A percentile compares a stretch with the other conserved stretches of the same genome.
phyloP scores from a whole-genome alignment of 1,139 yeast species.

The Hyphopichia fennica region DNA sequence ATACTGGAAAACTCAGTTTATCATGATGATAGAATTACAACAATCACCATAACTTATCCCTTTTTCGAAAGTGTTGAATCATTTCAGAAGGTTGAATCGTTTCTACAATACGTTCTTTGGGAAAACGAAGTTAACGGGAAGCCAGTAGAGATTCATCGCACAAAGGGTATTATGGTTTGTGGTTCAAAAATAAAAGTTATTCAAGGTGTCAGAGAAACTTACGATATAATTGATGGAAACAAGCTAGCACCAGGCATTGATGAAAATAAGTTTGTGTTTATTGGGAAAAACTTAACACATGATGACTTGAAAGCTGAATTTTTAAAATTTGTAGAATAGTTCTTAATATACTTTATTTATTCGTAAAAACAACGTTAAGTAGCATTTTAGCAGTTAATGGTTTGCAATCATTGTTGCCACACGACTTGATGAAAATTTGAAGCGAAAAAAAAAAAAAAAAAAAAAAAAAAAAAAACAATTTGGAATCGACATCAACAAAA shows the following conservation, averaged over 20 bases:
- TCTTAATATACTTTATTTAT: not conserved
- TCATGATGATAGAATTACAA: conserved; percentile 59
- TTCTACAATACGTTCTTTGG: conserved; percentile 72
- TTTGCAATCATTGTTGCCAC: not conserved
- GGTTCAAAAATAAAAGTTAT: conserved; percentile 45
- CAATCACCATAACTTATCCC: conserved; percentile 58
- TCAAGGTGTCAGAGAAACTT: conserved; percentile 94
- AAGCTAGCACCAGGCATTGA: conserved; percentile 34
- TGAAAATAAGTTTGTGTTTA: conserved; percentile 67
- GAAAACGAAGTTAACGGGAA: conserved; percentile 46
- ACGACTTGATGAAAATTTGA: not conserved
- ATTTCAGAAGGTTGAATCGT: conserved; percentile 51
- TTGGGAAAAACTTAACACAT: conserved; percentile 64
- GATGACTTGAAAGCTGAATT: conserved; percentile 29
- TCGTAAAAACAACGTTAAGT: too few species aligned
- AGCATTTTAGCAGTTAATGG: not conserved
- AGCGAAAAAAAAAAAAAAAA: not conserved
- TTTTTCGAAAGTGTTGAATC: conserved; percentile 29
- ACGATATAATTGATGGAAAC: conserved; percentile 68
- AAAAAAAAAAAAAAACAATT: not conserved
- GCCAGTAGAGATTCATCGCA: conserved; percentile 69
- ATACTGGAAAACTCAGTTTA: conserved; percentile 18
- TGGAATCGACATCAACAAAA: not conserved
- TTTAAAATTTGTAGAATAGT: conserved; percentile 8
- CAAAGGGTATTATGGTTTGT: conserved; percentile 69